A percentile compares a stretch with the other conserved stretches of the same genome.
Conservation (phyloP, 805 yeast genomes). For the Pichia kluyveri region DNA sequence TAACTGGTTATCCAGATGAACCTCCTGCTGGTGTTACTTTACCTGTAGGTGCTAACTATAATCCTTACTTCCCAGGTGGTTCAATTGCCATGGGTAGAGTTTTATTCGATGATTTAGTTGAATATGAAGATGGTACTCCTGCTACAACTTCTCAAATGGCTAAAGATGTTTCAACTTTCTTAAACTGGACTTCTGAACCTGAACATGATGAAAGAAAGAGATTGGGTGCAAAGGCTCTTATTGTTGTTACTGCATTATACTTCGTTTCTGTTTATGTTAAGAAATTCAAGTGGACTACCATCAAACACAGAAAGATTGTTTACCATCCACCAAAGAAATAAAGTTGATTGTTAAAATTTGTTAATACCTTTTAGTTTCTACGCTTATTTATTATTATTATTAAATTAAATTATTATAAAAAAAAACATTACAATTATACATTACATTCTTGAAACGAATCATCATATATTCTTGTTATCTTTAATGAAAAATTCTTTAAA, state of each 20-base stretch:
- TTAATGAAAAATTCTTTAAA: no score
- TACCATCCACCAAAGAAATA: slow-evolving; percentile 85
- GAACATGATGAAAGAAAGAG: slow-evolving; percentile 98
- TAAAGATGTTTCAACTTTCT: slow-evolving; percentile 91
- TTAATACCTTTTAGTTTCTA: neutral
- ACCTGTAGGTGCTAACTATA: slow-evolving; percentile 93
- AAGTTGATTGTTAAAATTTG: slow-evolving; percentile 5
- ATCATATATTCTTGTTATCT: no score
- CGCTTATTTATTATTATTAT: neutral
- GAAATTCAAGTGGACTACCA: slow-evolving; percentile 96
- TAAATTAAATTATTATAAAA: no score
- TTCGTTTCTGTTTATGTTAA: slow-evolving; percentile 83
- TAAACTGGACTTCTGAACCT: slow-evolving; percentile 98
- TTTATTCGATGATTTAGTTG: slow-evolving; percentile 92
- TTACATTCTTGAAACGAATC: no score
- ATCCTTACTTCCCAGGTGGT: slow-evolving; percentile 99
- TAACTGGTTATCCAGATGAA: slow-evolving; percentile 98
- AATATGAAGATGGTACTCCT: slow-evolving; percentile 98
- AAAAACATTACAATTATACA: no score
- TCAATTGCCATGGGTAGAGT: slow-evolving; percentile 99
- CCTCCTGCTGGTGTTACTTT: slow-evolving; percentile 94
- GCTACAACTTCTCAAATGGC: slow-evolving; percentile 99
- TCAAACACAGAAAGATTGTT: slow-evolving; percentile 89
- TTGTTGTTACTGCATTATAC: slow-evolving; percentile 70
- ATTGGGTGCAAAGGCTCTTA: slow-evolving; percentile 87